Evolutionary conservation across 148 eudicot species (phyloP).

Genomic region (Rhododendron kiyosumense): DNA sequence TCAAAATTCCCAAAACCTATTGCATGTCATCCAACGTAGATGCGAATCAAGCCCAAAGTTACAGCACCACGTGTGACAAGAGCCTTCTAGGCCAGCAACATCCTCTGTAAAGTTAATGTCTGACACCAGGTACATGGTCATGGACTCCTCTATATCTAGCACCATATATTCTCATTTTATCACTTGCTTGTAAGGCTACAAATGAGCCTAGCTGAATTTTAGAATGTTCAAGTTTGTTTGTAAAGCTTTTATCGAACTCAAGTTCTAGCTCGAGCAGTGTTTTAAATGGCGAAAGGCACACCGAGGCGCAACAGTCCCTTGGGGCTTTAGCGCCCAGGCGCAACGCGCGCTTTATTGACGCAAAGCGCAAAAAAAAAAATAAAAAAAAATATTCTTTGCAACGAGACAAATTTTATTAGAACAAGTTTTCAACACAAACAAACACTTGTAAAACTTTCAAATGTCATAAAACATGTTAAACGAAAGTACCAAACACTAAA

Average conservation of each 20-base stretch:
- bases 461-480: too few species aligned
- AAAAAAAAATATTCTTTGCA: too few species aligned
- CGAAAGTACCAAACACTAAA: too few species aligned
- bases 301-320: too few species aligned
- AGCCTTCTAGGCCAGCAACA: not conserved
- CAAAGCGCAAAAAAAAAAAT: too few species aligned
- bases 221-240: not conserved
- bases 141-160: not conserved
- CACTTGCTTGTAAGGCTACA: not conserved
- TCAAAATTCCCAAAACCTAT: not conserved
- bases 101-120: not conserved
- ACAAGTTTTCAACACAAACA: too few species aligned
- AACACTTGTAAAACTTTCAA: too few species aligned
- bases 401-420: too few species aligned
- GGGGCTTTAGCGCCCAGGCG: too few species aligned
- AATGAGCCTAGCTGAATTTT: not conserved
- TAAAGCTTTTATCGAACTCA: too few species aligned
- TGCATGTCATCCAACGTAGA: not conserved
- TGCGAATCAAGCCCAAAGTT: slow-evolving; percentile 1
- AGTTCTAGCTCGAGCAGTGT: not conserved
- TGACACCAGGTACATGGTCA: not conserved
- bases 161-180: not conserved
- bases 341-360: too few species aligned
- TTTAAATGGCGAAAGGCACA: too few species aligned
- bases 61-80: not conserved